These are phyloP conservation scores for Pleurotus pulmonarius DNA, from an alignment of 768 basidiomycete genomes.

Conservation along the genomic window DNA sequence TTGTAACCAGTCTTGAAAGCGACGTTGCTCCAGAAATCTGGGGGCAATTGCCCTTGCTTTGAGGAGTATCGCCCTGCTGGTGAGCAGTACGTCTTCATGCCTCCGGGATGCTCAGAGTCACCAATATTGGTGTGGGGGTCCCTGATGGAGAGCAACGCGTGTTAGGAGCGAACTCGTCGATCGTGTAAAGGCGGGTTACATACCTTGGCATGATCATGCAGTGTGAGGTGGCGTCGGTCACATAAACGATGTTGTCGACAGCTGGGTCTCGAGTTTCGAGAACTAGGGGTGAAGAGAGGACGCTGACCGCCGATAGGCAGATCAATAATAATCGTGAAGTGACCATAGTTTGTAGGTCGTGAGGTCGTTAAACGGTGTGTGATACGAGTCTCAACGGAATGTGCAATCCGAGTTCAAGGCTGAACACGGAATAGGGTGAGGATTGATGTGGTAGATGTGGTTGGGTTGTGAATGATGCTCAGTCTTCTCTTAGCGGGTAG, in stretches of 20 bases:
- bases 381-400: not conserved
- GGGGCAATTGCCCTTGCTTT: slow-evolving; percentile 41
- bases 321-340: slow-evolving; percentile 21
- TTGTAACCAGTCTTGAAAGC: slow-evolving; percentile 40
- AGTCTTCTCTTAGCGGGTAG: not conserved
- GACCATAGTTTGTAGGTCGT: not conserved
- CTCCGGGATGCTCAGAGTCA: slow-evolving; percentile 52
- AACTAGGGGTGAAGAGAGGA: not conserved
- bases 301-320: slow-evolving; percentile 18
- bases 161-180: too few relatives aligned
- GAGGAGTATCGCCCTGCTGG: slow-evolving; percentile 33
- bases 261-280: slow-evolving; percentile 12
- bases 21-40: slow-evolving; percentile 49
- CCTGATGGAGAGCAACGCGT: slow-evolving; percentile 16
- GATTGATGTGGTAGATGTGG: not conserved
- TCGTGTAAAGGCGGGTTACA: not conserved
- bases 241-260: slow-evolving; percentile 48
- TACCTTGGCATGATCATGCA: slow-evolving; percentile 51
- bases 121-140: slow-evolving; percentile 50
- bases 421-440: too few relatives aligned
- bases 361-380: not conserved
- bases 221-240: slow-evolving; percentile 36
- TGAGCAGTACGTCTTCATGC: slow-evolving; percentile 53
- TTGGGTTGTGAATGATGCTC: too few relatives aligned
- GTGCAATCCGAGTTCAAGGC: not conserved